phyloP scores from a whole-genome alignment of 2,329 filamentous ascomycete species.

The Coleophoma cylindrospora region DNA sequence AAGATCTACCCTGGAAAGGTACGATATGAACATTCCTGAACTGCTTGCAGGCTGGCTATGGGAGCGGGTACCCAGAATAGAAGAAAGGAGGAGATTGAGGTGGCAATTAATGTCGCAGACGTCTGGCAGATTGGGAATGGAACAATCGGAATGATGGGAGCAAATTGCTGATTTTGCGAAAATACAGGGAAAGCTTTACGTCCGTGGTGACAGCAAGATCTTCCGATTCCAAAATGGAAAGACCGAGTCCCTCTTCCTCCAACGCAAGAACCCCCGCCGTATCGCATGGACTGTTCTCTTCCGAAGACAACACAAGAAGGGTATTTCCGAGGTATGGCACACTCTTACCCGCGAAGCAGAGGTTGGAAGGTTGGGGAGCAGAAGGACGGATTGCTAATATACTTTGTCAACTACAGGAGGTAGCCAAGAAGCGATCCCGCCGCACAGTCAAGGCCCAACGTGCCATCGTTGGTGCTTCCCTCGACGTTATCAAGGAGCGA shows the following conservation, averaged over 20 bases:
- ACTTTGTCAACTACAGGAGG: conserved; percentile 63
- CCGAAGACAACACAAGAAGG: conserved; percentile 99
- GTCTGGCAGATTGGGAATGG: conserved; percentile 3
- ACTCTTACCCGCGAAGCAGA: background rate
- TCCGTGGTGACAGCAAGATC: conserved; percentile 99
- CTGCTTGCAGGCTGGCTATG: no score
- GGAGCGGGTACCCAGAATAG: no score
- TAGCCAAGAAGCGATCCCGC: conserved; percentile 99
- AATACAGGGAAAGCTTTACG: conserved; percentile 92
- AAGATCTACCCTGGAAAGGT: conserved; percentile 81
- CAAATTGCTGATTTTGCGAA: conserved; percentile 19
- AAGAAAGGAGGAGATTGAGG: conserved; percentile 6
- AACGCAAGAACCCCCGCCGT: conserved; percentile 99
- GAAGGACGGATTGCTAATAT: conserved; percentile 10
- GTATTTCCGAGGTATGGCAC: conserved; percentile 94
- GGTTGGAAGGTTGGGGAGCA: background rate
- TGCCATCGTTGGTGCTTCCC: conserved; percentile 97
- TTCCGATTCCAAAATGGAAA: conserved; percentile 99
- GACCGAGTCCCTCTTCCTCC: conserved; percentile 98
- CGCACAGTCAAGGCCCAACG: conserved; percentile 98
- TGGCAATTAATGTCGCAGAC: conserved; percentile 6
- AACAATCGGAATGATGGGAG: conserved; percentile 2
- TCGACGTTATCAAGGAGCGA: conserved; percentile 99
- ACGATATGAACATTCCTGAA: conserved; percentile 30
- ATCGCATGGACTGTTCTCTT: conserved; percentile 98